These are phyloP conservation scores for Auxenochlorella protothecoides DNA, from an alignment of 139 green algal genomes.

Conservation along the genomic window DNA sequence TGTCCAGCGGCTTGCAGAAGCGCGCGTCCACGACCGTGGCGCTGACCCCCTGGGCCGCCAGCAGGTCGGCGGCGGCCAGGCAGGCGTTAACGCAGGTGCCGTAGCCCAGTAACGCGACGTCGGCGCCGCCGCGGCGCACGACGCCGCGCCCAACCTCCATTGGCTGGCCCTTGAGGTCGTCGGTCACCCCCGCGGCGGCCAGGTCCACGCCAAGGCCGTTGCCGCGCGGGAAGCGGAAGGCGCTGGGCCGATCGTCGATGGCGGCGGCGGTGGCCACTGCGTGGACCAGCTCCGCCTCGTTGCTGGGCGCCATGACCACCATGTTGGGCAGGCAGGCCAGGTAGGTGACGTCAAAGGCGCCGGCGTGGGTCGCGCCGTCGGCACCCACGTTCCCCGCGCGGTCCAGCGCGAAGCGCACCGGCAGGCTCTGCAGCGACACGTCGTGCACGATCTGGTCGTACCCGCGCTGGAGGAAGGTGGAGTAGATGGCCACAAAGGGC, in stretches of 20 bases:
- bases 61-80: slow-evolving; percentile 74
- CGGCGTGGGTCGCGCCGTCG: slow-evolving; percentile 92
- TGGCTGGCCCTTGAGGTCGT: slow-evolving; percentile 77
- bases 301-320: slow-evolving; percentile 90
- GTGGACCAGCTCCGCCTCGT: slow-evolving; percentile 91
- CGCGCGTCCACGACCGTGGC: slow-evolving; percentile 87
- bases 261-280: slow-evolving; percentile 83
- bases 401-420: slow-evolving; percentile 98
- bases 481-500: slow-evolving; percentile 96
- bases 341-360: slow-evolving; percentile 90
- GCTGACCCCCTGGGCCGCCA: slow-evolving; percentile 61
- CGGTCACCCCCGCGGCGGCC: slow-evolving; percentile 47
- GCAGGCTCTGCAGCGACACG: slow-evolving; percentile 93
- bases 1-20: slow-evolving; percentile 99
- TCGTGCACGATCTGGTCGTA: slow-evolving; percentile 98
- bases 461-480: slow-evolving; percentile 93
- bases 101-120: slow-evolving; percentile 88
- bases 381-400: slow-evolving; percentile 92
- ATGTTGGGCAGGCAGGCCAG: slow-evolving; percentile 96
- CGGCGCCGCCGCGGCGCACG: slow-evolving; percentile 70
- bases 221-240: slow-evolving; percentile 88
- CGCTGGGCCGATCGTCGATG: slow-evolving; percentile 90
- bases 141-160: slow-evolving; percentile 82
- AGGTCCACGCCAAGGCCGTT: slow-evolving; percentile 93
- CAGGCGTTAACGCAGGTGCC: slow-evolving; percentile 77